A percentile compares a stretch with the other conserved stretches of the same genome.
Conservation (phyloP, 1,284 basidiomycete genomes). For the Xerocomus amazonicus region DNA sequence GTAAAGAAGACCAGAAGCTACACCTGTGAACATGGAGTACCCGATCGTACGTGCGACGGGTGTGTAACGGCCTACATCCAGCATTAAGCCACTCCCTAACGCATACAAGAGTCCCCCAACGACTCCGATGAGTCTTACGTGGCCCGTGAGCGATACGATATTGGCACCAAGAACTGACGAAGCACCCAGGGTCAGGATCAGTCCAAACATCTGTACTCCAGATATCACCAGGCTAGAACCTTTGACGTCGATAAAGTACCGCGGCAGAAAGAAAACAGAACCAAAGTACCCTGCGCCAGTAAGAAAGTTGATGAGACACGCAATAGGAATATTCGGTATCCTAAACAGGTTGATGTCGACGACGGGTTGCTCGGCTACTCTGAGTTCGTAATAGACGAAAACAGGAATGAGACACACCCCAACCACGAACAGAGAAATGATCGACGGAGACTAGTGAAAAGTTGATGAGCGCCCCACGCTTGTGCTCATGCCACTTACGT, state of each 20-base stretch:
- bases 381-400: slow-evolving; percentile 35
- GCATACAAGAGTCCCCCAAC: slow-evolving; percentile 31
- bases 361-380: slow-evolving; percentile 31
- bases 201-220: slow-evolving; percentile 32
- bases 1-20: slow-evolving; percentile 32
- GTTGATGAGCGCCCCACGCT: slow-evolving; percentile 6
- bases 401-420: slow-evolving; percentile 31
- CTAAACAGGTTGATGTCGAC: slow-evolving; percentile 32
- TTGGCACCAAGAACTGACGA: slow-evolving; percentile 34
- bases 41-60: slow-evolving; percentile 28
- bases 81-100: slow-evolving; percentile 30
- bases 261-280: slow-evolving; percentile 34
- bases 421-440: slow-evolving; percentile 27
- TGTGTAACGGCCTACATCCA: slow-evolving; percentile 29
- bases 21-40: slow-evolving; percentile 31
- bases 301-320: slow-evolving; percentile 35
- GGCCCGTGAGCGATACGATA: slow-evolving; percentile 30
- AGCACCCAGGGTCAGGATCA: slow-evolving; percentile 31
- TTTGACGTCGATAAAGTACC: slow-evolving; percentile 37
- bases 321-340: slow-evolving; percentile 33
- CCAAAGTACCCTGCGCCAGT: slow-evolving; percentile 37
- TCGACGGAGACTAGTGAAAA: slow-evolving; percentile 26
- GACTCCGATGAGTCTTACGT: slow-evolving; percentile 29
- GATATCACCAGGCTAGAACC: slow-evolving; percentile 30
- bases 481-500: slow-evolving; percentile 19